A percentile compares a stretch with the other conserved stretches of the same genome.
Conservation (phyloP, 1,284 basidiomycete species). For the Phlebopus sp. region DNA sequence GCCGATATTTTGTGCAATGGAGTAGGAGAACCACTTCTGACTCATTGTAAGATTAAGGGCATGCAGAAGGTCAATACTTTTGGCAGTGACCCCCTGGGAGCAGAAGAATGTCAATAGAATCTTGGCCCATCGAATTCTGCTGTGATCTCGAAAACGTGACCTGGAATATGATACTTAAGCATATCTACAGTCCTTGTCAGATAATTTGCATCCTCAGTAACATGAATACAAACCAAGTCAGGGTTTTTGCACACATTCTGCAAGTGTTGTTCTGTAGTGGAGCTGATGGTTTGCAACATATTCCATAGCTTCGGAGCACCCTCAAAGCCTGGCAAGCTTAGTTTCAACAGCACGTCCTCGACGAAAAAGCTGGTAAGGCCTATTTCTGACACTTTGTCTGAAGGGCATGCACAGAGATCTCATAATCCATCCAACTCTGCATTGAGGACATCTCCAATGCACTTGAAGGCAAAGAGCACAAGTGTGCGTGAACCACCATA, state of each 20-base stretch:
- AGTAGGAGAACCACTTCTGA: slow-evolving; percentile 21
- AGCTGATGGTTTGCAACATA: slow-evolving; percentile 1
- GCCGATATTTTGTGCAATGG: slow-evolving; percentile 2
- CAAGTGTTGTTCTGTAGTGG: slow-evolving; percentile 15
- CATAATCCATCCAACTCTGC: slow-evolving; percentile 10
- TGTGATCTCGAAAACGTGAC: slow-evolving; percentile 18
- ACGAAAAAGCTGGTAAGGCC: slow-evolving; percentile 11
- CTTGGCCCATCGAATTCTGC: slow-evolving; percentile 17
- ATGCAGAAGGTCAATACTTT: slow-evolving; percentile 28
- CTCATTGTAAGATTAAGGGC: slow-evolving; percentile 29
- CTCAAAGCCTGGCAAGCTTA: slow-evolving; percentile 9
- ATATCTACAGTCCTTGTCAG: neutral
- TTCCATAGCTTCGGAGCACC: slow-evolving; percentile 18
- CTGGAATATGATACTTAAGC: slow-evolving; percentile 8
- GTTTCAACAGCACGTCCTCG: slow-evolving; percentile 8
- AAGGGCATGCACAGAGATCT: slow-evolving; percentile 7
- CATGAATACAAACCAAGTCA: slow-evolving; percentile 16
- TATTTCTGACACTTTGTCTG: slow-evolving; percentile 11
- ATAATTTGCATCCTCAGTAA: neutral
- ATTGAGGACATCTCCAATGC: slow-evolving; percentile 8
- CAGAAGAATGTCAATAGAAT: slow-evolving; percentile 28
- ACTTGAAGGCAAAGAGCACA: slow-evolving; percentile 13
- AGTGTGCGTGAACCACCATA: slow-evolving; percentile 11
- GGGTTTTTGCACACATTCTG: slow-evolving; percentile 19
- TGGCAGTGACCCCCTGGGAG: slow-evolving; percentile 22